phyloP scores from a whole-genome alignment of 768 basidiomycete species.

The Nidularia pulvinata region DNA sequence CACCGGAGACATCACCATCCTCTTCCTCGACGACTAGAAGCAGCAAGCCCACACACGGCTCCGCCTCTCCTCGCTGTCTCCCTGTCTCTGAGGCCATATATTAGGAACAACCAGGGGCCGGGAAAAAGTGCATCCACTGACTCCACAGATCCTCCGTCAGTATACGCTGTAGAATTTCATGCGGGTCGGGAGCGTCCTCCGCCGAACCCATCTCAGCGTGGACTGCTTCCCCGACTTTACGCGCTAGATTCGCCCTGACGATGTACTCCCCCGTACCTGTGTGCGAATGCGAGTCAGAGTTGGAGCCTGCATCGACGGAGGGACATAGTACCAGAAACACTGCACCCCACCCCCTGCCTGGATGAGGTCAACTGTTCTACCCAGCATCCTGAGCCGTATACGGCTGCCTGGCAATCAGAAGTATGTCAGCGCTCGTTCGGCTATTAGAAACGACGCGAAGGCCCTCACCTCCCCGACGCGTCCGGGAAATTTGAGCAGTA shows the following conservation, averaged over 20 bases:
- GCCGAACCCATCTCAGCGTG: slow-evolving; percentile 8
- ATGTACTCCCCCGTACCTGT: slow-evolving; percentile 77
- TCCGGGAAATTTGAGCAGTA: slow-evolving; percentile 76
- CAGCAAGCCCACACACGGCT: slow-evolving; percentile 62
- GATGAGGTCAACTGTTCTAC: slow-evolving; percentile 32
- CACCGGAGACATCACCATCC: slow-evolving; percentile 12
- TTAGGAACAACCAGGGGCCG: slow-evolving; percentile 1
- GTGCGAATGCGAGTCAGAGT: not conserved
- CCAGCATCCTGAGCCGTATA: slow-evolving; percentile 81
- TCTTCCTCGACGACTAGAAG: slow-evolving; percentile 45
- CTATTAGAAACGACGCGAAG: not conserved
- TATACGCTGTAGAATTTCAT: slow-evolving; percentile 45
- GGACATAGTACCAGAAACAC: slow-evolving; percentile 54
- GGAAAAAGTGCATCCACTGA: slow-evolving; percentile 22
- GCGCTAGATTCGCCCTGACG: slow-evolving; percentile 53
- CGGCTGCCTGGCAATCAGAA: slow-evolving; percentile 50
- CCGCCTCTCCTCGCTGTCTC: slow-evolving; percentile 30
- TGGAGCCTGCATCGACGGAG: slow-evolving; percentile 2
- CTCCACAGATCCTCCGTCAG: slow-evolving; percentile 52
- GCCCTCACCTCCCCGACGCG: slow-evolving; percentile 68
- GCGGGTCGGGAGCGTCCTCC: slow-evolving; percentile 44
- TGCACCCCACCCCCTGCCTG: slow-evolving; percentile 54
- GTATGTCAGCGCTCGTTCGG: not conserved
- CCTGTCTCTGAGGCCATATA: slow-evolving; percentile 26
- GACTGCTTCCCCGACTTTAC: slow-evolving; percentile 48